Percentiles rank a stretch among this genome's conserved stretches.
phyloP scores from a whole-genome alignment of 305 asterid species.

The Solanum hybrid region DNA sequence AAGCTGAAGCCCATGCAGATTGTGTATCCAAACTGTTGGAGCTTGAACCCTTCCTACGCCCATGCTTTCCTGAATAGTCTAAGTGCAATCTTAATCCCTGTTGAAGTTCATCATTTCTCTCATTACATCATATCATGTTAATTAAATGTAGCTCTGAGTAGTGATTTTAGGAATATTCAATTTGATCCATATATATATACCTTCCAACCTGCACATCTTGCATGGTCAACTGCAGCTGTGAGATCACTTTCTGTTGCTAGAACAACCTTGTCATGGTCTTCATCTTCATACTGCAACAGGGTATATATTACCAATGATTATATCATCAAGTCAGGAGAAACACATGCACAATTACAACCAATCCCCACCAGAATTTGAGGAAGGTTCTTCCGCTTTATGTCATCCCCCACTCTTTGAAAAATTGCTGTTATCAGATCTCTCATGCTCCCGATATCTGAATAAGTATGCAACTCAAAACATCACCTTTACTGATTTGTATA shows the following conservation, averaged over 20 bases:
- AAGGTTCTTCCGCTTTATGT: constrained; percentile 67
- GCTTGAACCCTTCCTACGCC: constrained; percentile 31
- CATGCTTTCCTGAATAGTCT: constrained; percentile 44
- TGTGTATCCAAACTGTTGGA: constrained; percentile 27
- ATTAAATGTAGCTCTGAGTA: neutral
- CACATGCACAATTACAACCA: neutral
- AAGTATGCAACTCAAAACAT: neutral
- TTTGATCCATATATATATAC: constrained; percentile 17
- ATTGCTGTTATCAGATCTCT: constrained; percentile 66
- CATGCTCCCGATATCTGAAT: constrained; percentile 55
- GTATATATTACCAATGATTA: neutral
- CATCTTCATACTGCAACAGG: neutral
- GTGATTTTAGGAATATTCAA: neutral
- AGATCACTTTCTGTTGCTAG: neutral
- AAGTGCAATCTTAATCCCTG: constrained; percentile 78
- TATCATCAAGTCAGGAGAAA: neutral
- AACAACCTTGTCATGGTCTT: neutral
- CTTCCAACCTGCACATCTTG: constrained; percentile 67
- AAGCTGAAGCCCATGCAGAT: constrained; percentile 63
- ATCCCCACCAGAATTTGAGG: constrained; percentile 77
- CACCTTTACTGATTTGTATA: neutral
- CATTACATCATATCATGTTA: neutral
- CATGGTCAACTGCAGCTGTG: neutral
- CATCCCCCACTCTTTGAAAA: constrained; percentile 83
- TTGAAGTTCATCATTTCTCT: neutral